phyloP scores from a whole-genome alignment of 805 yeast species.

The Starmerella stigmatis region DNA sequence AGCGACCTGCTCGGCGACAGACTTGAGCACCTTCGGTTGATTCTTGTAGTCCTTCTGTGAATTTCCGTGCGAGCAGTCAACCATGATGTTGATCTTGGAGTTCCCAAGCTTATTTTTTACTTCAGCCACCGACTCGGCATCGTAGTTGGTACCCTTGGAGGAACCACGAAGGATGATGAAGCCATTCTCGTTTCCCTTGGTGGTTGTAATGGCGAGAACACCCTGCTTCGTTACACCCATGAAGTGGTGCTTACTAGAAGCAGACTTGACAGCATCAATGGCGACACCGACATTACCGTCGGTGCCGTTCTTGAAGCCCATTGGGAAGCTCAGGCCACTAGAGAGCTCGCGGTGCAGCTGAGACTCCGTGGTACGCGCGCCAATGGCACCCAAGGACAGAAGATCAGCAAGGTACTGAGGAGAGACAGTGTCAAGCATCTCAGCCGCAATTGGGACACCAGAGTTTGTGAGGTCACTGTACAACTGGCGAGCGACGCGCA shows the following conservation, averaged over 20 bases:
- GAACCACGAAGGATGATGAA: constrained; percentile 96
- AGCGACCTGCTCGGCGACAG: constrained; percentile 71
- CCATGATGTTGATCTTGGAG: constrained; percentile 54
- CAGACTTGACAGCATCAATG: constrained; percentile 86
- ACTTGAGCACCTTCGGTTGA: constrained; percentile 84
- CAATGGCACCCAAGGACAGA: constrained; percentile 91
- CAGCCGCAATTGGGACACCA: constrained; percentile 89
- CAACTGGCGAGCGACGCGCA: constrained; percentile 74
- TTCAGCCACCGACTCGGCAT: constrained; percentile 59
- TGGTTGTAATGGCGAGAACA: constrained; percentile 88
- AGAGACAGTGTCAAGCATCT: constrained; percentile 95
- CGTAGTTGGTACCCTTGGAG: constrained; percentile 86
- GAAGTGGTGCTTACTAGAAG: constrained; percentile 86
- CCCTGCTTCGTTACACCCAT: constrained; percentile 97
- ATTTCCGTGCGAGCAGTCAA: constrained; percentile 97
- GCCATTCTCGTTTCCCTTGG: constrained; percentile 90
- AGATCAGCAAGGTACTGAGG: constrained; percentile 92
- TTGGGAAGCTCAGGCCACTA: constrained; percentile 96
- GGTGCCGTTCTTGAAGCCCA: constrained; percentile 97
- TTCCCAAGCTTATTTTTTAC: constrained; percentile 59
- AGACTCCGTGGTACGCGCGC: constrained; percentile 98
- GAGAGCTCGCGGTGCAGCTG: constrained; percentile 96
- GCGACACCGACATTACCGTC: constrained; percentile 92
- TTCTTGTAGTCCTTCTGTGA: constrained; percentile 87
- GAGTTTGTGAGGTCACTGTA: constrained; percentile 67